Conservation (phyloP, 2,329 filamentous ascomycete species). For the Scolecobasidium constrictum region DNA sequence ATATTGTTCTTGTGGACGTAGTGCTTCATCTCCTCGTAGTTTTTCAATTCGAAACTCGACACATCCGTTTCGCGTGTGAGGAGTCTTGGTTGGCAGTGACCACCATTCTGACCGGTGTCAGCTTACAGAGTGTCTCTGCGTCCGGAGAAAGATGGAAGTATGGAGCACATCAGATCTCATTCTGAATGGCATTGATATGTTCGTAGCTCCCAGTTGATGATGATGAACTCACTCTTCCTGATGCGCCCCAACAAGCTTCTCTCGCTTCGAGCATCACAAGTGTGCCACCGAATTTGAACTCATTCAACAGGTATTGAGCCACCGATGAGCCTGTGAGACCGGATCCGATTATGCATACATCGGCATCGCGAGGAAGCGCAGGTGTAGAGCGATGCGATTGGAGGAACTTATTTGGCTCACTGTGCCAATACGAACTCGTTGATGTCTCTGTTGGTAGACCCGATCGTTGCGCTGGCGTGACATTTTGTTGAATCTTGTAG, state of each 20-base stretch:
- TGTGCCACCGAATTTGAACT: constrained; percentile 31
- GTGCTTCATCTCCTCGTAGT: background rate
- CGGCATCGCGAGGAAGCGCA: constrained; percentile 49
- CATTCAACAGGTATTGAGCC: constrained; percentile 48
- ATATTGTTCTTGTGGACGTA: background rate
- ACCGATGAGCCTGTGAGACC: constrained; percentile 68
- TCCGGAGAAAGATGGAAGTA: background rate
- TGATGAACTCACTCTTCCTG: constrained; percentile 60
- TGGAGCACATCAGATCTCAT: background rate
- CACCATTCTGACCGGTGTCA: background rate
- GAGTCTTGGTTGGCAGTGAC: background rate
- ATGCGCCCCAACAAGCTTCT: constrained; percentile 75
- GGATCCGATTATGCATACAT: constrained; percentile 63
- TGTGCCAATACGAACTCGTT: constrained; percentile 64
- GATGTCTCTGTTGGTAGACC: constrained; percentile 52
- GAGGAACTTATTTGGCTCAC: constrained; percentile 51
- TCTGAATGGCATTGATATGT: no score
- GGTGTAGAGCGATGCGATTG: constrained; percentile 57
- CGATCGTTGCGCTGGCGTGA: no score
- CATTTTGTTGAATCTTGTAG: no score
- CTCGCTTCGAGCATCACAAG: constrained; percentile 67
- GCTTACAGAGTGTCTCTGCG: background rate
- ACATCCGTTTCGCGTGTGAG: background rate
- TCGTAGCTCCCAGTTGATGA: no score
- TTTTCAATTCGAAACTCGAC: background rate